Base-by-base conservation (phyloP, 225 moss, liverwort and hornwort genomes). In the Thuidium tamariscinum region DNA sequence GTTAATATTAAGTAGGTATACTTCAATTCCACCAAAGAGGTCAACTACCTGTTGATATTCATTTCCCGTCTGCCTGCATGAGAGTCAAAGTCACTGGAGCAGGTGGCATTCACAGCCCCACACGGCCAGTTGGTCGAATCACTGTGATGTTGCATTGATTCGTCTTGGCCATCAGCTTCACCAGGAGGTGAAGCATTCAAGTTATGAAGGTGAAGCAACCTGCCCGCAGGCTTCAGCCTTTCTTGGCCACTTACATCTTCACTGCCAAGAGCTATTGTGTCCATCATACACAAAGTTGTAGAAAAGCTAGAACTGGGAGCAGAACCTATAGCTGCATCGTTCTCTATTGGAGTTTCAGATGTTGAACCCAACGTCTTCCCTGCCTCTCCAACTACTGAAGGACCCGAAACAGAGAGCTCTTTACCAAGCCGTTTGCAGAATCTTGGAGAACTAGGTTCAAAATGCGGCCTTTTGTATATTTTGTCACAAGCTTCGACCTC, bases 371-470 rank as follows among this genome's bases (percentile, higher is more conserved):
- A 86, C 27, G 62, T 78, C 71, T 84, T 90, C 83, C 88, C 83
- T 77, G 77, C 81, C 37, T 92, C 85, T 34, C 67, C 66, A 59
- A 88, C 63, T 41, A 80, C 54, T 29, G 80, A 83, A 68, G 91
- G 81, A 80, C 83, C 88, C 76, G 83, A 89, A 69, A 88, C 80
- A 86, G 89, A 80, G 85, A 88, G 87, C 82, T 95, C 97, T 90
- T 95, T 98, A 63, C 95, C 97, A 86, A 90, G 94, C 29, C 97
- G 95, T 92, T 96, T 98, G 86, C 91, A 90, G 66, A 84, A 71
- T 82, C 88, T 89, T 85, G 90, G 94, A 83, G 92, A 91, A 89
- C 92, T 91, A 72, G 92, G 92, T 51, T 92, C 88, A 85, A 85
- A 88, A 87, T 87, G 83, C 21, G 92, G 91, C 54, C 94, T 91